Base-by-base conservation (phyloP, 306 rosid genomes). In the Cyamopsis tetragonoloba region DNA sequence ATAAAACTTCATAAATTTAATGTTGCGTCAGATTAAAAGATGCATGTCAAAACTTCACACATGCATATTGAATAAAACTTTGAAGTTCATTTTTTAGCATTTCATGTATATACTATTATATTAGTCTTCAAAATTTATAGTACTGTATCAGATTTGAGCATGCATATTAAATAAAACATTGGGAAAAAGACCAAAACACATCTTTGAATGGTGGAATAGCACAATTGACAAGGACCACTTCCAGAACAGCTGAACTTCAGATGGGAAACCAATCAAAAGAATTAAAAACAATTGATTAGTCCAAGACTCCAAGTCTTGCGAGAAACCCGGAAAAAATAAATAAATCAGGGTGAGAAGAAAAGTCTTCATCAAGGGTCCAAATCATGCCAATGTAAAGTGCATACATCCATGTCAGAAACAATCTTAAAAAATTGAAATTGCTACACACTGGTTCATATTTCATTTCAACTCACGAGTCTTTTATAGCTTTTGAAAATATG, bases 151-250 rank as follows among this genome's bases (percentile, higher is more conserved):
- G n/a, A n/a, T n/a, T n/a, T n/a, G n/a, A n/a, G n/a, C 44, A 47
- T 47, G 34, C 71, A 30, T 30, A 65, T 13, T 31, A 63, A 28
- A 39, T 5, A 38, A 26, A 42, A 14, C 15, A 63, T 17, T 43
- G 18, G 56, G 28, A 43, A 20, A 44, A 43, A 2, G 2, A 27
- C 27, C 42, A 43, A 22, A 15, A 19, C 42, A 27, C 27, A 13
- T 43, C 42, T 27, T 63, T 55, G 26, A 55, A 27, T 42, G 37
- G 11, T 64, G 44, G 18, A 64, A 64, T 47, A 46, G 57, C 44
- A 64, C 18, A 30, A 28, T 32, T 12, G 12, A 30, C 13, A 50
- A 35, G 37, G 26, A 67, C 14, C 37, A 4, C 72, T 49, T 24
- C 48, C 37, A n/a, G 15, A 15, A 7, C 17, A 49, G 11, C 24